These are phyloP conservation scores for Monosporascus sp. DNA, from an alignment of 2,329 filamentous ascomycete genomes.

Conservation along the genomic window DNA sequence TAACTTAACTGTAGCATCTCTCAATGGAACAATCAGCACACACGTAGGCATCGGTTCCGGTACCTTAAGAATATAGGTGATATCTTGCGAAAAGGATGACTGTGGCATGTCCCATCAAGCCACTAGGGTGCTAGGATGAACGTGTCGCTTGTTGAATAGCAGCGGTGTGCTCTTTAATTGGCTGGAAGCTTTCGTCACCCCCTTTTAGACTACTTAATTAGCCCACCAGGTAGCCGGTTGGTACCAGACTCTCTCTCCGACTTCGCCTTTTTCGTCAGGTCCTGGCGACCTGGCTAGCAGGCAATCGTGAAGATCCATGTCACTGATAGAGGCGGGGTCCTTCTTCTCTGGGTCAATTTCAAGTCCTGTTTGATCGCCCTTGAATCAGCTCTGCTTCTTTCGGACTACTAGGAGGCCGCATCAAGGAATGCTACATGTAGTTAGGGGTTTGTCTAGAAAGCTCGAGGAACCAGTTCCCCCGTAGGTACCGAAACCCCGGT, in stretches of 20 bases:
- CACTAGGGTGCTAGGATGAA: too few species aligned
- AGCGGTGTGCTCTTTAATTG: too few species aligned
- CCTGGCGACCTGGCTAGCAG: neutral
- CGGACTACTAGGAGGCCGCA: conserved; percentile 2
- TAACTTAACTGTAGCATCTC: neutral
- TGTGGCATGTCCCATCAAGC: too few species aligned
- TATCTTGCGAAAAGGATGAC: too few species aligned
- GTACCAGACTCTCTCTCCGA: too few species aligned
- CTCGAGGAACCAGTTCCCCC: conserved; percentile 11
- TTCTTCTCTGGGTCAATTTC: conserved; percentile 6
- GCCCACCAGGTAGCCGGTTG: too few species aligned
- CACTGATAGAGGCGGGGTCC: neutral
- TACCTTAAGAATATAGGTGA: neutral
- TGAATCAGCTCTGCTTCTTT: neutral
- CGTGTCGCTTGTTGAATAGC: too few species aligned
- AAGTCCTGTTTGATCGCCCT: conserved; percentile 14
- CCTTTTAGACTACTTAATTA: too few species aligned
- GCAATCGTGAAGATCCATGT: neutral
- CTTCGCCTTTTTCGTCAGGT: neutral
- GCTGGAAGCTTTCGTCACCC: too few species aligned
- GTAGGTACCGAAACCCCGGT: conserved; percentile 11
- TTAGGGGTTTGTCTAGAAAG: neutral
- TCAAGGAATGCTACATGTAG: neutral
- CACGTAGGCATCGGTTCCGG: neutral
- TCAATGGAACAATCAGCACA: neutral